A percentile compares a stretch with the other conserved stretches of the same genome.
Conservation (phyloP, 2,329 filamentous ascomycete species). For the Pseudocercospora crystallina region DNA sequence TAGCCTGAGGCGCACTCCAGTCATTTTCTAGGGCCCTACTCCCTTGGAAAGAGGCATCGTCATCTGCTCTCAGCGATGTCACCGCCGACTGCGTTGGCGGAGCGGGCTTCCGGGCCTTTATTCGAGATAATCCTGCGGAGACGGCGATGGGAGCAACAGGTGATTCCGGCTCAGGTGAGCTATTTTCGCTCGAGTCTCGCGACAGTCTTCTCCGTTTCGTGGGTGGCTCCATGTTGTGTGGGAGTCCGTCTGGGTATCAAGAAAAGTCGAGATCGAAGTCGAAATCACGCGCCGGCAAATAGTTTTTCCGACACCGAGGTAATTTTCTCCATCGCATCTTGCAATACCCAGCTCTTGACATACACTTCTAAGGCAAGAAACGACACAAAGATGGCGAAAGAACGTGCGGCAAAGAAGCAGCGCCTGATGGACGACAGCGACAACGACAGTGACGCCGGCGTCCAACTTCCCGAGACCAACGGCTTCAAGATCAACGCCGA, state of each 20-base stretch:
- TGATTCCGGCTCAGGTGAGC: too few relatives aligned
- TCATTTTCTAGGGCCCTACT: too few relatives aligned
- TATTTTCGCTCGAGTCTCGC: constrained; percentile 1
- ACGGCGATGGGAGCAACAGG: not conserved
- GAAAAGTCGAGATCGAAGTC: not conserved
- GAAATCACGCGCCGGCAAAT: too few relatives aligned
- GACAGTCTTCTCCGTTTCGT: constrained; percentile 19
- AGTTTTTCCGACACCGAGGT: not conserved
- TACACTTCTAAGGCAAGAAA: too few relatives aligned
- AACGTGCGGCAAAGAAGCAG: constrained; percentile 31
- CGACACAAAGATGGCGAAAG: not conserved
- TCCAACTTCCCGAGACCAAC: constrained; percentile 20
- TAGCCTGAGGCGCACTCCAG: constrained; percentile 14
- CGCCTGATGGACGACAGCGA: constrained; percentile 34
- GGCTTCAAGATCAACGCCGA: constrained; percentile 81
- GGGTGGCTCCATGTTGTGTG: constrained; percentile 15
- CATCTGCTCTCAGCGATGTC: too few relatives aligned
- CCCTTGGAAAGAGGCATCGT: too few relatives aligned
- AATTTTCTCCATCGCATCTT: not conserved
- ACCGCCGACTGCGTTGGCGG: not conserved
- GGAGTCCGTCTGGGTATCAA: too few relatives aligned
- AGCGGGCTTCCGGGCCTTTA: constrained; percentile 6
- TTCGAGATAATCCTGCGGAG: constrained; percentile 3
- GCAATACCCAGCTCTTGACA: not conserved
- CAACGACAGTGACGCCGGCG: constrained; percentile 27